Evolutionary conservation across 768 basidiomycete species (phyloP), one percentile per base, ranked within the genome.

Genomic region (Collybia sordida): DNA sequence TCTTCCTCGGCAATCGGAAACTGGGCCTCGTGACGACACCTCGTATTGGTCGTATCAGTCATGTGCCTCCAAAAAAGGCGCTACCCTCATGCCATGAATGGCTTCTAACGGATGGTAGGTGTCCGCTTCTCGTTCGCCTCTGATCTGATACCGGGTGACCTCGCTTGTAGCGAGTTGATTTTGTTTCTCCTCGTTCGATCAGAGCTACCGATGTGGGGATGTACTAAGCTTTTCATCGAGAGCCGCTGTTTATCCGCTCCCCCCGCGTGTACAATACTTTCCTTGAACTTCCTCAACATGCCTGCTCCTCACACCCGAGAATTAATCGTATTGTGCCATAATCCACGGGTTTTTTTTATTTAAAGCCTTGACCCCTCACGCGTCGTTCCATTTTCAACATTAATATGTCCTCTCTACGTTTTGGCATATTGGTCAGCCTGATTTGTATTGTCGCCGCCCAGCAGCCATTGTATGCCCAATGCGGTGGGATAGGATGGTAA

Each of bases 401-500:
- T 21, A 25, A 24, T 31, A 58, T 54, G 56, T 44, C 50, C 34
- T 31, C 19, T 37, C 44, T 59, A 43, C 52, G 45, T 36, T 40
- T 64, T 18, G 49, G 47, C 21, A 42, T 62, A 46, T 46, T 66
- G 23, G 36, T 71, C 40, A 52, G 57, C 19, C 35, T 67, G 18
- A 37, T 66, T 17, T 50, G 47, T 46, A 22, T 50, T 42, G 66
- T 56, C 22, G 42, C 54, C n/a, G 71, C 75, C 18, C 75, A 78
- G 46, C 70, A 72, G 50, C 59, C 67, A 2, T 52, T 73, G 11
- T 77, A 75, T 52, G 63, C 55, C n/a, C 77, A 80, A 56, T 79
- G 79, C 49, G 79, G 78, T 36, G 78, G 79, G 19, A 73, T 66
- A 25, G 75, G 74, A 65, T 79, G 79, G 78, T 75, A 57, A 53